Evolutionary conservation across 768 basidiomycete genomes (phyloP).

Genomic region (Pleurotus ostreatus): DNA sequence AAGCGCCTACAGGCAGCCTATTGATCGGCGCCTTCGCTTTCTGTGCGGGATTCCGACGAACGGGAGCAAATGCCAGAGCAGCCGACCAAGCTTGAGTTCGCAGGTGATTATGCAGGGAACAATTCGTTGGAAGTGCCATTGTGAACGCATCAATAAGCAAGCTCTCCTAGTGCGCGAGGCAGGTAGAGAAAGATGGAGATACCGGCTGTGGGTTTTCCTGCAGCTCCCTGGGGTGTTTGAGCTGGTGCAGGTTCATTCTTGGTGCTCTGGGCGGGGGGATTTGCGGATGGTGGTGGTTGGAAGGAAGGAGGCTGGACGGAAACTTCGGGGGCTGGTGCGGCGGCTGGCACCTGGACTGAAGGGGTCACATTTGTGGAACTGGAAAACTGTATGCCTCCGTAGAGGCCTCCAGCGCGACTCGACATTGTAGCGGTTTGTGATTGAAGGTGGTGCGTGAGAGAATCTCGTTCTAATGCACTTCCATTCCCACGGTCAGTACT

Average conservation of each 20-base stretch:
- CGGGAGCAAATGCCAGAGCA: slow-evolving; percentile 83
- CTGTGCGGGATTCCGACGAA: slow-evolving; percentile 53
- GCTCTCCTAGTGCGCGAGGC: slow-evolving; percentile 40
- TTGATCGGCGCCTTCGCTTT: slow-evolving; percentile 54
- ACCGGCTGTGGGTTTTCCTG: slow-evolving; percentile 54
- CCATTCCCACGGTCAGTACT: no score
- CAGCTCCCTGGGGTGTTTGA: slow-evolving; percentile 23
- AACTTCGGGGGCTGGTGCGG: slow-evolving; percentile 16
- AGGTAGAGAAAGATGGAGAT: slow-evolving; percentile 48
- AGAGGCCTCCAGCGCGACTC: slow-evolving; percentile 78
- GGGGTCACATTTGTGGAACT: slow-evolving; percentile 55
- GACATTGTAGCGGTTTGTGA: slow-evolving; percentile 45
- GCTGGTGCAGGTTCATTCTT: slow-evolving; percentile 20
- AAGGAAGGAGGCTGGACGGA: slow-evolving; percentile 10
- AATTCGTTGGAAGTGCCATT: slow-evolving; percentile 18
- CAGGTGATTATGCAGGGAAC: slow-evolving; percentile 19
- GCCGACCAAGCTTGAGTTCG: slow-evolving; percentile 77
- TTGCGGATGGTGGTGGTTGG: slow-evolving; percentile 13
- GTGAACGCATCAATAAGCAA: slow-evolving; percentile 54
- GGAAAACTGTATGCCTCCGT: slow-evolving; percentile 85
- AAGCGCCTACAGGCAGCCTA: slow-evolving; percentile 61
- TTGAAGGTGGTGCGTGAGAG: no score
- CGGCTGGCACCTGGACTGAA: slow-evolving; percentile 27
- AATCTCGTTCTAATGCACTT: no score
- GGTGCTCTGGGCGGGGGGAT: slow-evolving; percentile 14